phyloP scores from a whole-genome alignment of 2,329 filamentous ascomycete species.

The Fusarium concolor region DNA sequence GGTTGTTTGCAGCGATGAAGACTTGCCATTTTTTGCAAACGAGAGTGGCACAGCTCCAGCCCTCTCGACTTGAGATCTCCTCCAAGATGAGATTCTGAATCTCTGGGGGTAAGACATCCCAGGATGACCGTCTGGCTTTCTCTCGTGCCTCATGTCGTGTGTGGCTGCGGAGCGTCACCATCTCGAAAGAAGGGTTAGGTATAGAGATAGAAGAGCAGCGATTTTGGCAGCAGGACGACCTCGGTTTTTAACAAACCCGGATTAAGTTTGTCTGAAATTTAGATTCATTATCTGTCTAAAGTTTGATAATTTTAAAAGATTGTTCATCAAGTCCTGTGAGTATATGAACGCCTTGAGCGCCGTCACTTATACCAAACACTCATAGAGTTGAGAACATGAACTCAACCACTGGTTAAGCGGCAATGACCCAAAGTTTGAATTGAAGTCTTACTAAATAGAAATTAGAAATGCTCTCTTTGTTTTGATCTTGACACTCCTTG shows the following conservation, averaged over 20 bases:
- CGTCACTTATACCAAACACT: background rate
- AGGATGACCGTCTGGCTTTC: background rate
- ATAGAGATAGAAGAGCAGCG: background rate
- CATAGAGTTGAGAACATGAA: background rate
- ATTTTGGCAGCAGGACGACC: background rate
- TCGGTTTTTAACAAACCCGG: background rate
- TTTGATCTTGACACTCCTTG: background rate
- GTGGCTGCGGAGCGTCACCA: background rate
- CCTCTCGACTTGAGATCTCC: background rate
- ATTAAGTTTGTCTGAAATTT: background rate
- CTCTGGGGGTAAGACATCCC: background rate
- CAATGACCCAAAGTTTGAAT: too few relatives aligned
- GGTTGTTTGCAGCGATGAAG: background rate
- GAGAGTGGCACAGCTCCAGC: background rate
- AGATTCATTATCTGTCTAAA: background rate
- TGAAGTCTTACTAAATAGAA: background rate
- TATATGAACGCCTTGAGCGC: background rate
- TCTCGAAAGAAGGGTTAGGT: background rate
- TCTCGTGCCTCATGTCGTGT: background rate
- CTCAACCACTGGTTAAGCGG: background rate
- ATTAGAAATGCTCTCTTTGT: too few relatives aligned
- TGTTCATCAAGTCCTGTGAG: background rate
- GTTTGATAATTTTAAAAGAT: background rate
- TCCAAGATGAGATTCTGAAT: background rate
- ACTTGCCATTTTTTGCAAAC: conserved; percentile 2